Base-by-base conservation (phyloP, 495 filamentous ascomycete genomes). In the Xylaria curta region DNA sequence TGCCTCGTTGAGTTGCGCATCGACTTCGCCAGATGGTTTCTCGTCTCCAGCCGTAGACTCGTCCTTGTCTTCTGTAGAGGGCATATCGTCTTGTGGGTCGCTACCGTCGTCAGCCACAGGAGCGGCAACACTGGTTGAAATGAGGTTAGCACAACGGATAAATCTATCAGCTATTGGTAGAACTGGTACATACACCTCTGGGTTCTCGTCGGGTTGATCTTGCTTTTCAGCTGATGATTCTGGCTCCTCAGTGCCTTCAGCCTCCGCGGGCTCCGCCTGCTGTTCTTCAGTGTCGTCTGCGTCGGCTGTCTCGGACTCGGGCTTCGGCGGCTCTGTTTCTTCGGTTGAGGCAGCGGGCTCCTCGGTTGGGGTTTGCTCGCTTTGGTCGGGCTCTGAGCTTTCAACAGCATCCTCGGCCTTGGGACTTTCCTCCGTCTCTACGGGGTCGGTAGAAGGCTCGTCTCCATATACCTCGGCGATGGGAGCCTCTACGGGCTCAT, bases 381-480 rank as follows among this genome's bases (percentile, higher is more conserved):
- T 59, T 58, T 56, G 44, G 1, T n/a, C 26, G 26, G 46, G 40
- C 42, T 68, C 59, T 38, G 21, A 15, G 0, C 46, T 61, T 26
- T 66, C 67, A 15, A 71, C 59, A 24, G 65, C 24, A 36, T 68
- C 69, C 38, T 73, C 70, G 24, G 36, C n/a, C 31, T 56, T n/a
- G 0, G 38, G n/a, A 5, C 24, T 10, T 21, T 8, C 40, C 36
- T 58, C 60, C 44, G 53, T 51, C 33, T 60, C 53, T 9, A 28
- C 31, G 24, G 40, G 51, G 8, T 59, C 42, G 19, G 13, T 21
- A 46, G 47, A n/a, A 33, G n/a, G 28, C 1, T 17, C 62, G 4
- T 49, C 54, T 33, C 28, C 62, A 26, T 40, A 24, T 19, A 24
- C 3, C 13, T 44, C 69, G 3, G 40, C 6, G 17, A 17, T 26